These are phyloP conservation scores for Podospora tetraspora DNA, from an alignment of 495 filamentous ascomycete species.

Conservation along the genomic window DNA sequence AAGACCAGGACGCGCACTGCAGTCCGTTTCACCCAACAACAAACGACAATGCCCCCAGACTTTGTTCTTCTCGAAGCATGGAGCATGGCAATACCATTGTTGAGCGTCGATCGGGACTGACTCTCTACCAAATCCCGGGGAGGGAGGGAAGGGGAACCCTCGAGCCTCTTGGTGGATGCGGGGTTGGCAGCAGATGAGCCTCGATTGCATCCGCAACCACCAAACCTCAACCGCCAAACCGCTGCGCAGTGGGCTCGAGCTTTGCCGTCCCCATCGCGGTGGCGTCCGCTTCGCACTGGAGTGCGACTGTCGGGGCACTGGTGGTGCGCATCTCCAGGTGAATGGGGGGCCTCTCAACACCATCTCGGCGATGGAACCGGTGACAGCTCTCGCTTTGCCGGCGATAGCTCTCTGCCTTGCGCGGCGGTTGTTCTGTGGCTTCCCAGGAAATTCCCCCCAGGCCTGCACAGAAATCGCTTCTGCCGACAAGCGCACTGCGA, in stretches of 20 bases:
- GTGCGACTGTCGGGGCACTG: background rate
- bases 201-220: background rate
- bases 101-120: background rate
- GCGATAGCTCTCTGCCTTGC: background rate
- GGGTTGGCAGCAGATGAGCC: conserved; percentile 16
- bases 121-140: background rate
- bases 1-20: background rate
- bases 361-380: background rate
- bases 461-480: background rate
- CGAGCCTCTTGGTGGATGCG: conserved; percentile 27
- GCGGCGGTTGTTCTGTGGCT: background rate
- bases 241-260: background rate
- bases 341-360: background rate
- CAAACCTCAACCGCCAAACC: background rate
- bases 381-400: background rate
- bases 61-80: background rate
- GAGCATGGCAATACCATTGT: background rate
- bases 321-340: background rate
- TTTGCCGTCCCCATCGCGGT: background rate
- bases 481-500: background rate
- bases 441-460: background rate
- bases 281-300: background rate
- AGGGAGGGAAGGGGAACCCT: conserved; percentile 7
- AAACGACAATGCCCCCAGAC: background rate
- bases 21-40: background rate